Base-by-base conservation (phyloP, 2,329 filamentous ascomycete genomes). In the Trichoderma sp. region DNA sequence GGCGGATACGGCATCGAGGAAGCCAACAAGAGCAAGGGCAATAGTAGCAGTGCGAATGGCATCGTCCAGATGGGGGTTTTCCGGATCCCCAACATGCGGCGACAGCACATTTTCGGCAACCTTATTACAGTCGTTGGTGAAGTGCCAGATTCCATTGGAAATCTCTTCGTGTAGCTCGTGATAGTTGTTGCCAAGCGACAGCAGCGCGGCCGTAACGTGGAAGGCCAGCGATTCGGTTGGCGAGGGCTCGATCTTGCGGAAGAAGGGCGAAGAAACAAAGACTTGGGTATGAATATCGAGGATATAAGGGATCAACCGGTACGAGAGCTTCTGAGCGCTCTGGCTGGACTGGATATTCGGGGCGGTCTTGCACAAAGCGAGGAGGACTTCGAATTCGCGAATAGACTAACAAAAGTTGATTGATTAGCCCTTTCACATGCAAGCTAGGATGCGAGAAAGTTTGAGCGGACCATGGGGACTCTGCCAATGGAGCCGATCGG, bases 281-380 rank as follows among this genome's bases (percentile, higher is more conserved):
- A 88, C 81, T 78, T 97, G 95, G 40, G 87, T 83, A 76, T 95
- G 92, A 5, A 92, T 91, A 78, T 97, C 93, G 73, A 94, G 88
- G 14, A 98, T 87, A 79, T 98, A 98, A 5, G 91, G 91, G 8
- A 90, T 87, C 52, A 99, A 83, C 74, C 97, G 94, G 40, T 86
- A 84, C n/a, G 90, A 87, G 49, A 99, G 87, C 75, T 89, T 91
- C 75, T 92, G 88, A 33, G 94, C 94, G 76, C 92, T 91, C 71
- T 92, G 88, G 53, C 83, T 80, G 57, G 88, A 89, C 64, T 89
- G 86, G 31, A 98, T 85, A 29, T 89, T 86, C 4, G 93, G 91
- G 4, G 94, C 93, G 65, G 95, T 93, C 81, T 94, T 95, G 84
- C 95, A 98, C 31, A 99, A 85, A 55, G 96, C 93, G 31, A 98